Base-by-base conservation (phyloP, 768 basidiomycete species). In the Hygrocybe punicea region DNA sequence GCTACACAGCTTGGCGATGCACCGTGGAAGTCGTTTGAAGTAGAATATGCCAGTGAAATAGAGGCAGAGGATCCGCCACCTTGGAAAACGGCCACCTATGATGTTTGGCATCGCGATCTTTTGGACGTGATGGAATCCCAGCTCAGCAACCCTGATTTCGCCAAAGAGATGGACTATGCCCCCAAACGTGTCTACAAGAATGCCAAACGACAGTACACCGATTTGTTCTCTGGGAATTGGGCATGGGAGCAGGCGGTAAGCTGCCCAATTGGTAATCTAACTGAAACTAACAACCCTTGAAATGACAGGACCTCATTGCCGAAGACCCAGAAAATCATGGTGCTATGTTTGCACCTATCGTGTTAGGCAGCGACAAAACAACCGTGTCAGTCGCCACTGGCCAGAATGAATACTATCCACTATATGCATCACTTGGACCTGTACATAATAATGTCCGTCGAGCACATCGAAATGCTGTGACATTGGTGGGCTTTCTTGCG, bases 361-460 rank as follows among this genome's bases (percentile, higher is more conserved):
- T 77, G 16, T 57, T 60, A 1, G 75, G 76, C 1, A 75, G 72
- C 52, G 73, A 80, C 55, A 78, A 78, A 55, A 78, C 76, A 0
- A 77, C 74, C 0, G 74, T 77, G 0, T 78, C 73, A 0, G 71
- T 73, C 14, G 71, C 69, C 0, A 78, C 76, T 0, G 73, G 75
- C 1, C 70, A 77, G 40, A 65, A 74, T 33, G 72, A 76, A 34
- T 76, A 71, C 44, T 68, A 77, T 53, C 75, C 72, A 1, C 56
- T 74, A 0, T 77, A 76, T 54, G 33, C 61, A 0, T 73, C 71
- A 4, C 42, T 60, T 0, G 71, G 75, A 0, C 67, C 60, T 24
- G 37, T 76, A 3, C 47, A 59, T 1, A 73, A 75, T 53, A 59
- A 51, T 14, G 67, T 65, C 1, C 63, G 69, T 0, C 67, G 70